These are phyloP conservation scores for Arthrobotrys sinensis DNA, from an alignment of 2,329 filamentous ascomycete species.

Conservation along the genomic window DNA sequence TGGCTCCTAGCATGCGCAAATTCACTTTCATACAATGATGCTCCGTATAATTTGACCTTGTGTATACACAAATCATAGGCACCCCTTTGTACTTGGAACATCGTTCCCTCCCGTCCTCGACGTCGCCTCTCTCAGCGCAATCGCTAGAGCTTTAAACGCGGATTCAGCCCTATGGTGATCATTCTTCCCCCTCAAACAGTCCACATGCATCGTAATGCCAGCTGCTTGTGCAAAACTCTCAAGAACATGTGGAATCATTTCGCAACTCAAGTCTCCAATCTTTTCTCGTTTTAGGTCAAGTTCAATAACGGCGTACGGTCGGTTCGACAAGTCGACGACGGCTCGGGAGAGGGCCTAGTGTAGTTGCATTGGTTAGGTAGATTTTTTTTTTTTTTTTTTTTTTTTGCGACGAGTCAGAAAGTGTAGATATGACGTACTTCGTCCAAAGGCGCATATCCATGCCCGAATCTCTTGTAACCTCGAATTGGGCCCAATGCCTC, in stretches of 20 bases:
- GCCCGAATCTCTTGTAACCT: conserved; percentile 90
- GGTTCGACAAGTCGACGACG: conserved; percentile 94
- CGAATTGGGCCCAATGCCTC: conserved; percentile 81
- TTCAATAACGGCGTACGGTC: conserved; percentile 86
- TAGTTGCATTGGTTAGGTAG: not conserved
- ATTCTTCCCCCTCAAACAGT: conserved; percentile 90
- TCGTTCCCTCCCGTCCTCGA: conserved; percentile 83
- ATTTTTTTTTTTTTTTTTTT: not conserved
- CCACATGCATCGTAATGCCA: conserved; percentile 93
- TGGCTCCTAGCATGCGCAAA: not conserved
- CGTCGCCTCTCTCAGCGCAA: conserved; percentile 85
- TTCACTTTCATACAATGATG: not conserved
- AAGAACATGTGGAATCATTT: conserved; percentile 98
- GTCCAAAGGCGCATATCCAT: conserved; percentile 92
- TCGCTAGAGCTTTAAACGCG: conserved; percentile 95
- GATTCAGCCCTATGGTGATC: conserved; percentile 97
- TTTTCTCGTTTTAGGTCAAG: conserved; percentile 90
- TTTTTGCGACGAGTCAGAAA: not conserved
- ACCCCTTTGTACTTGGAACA: conserved; percentile 77
- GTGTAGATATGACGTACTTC: conserved; percentile 69
- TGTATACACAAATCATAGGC: conserved; percentile 23
- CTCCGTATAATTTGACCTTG: not conserved
- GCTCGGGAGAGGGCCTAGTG: conserved; percentile 80
- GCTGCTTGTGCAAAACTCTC: conserved; percentile 94
- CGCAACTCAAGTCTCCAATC: conserved; percentile 90